A percentile compares a stretch with the other conserved stretches of the same genome.
Conservation (phyloP, 768 basidiomycete genomes). For the Tylopilus vinaceipallidus region DNA sequence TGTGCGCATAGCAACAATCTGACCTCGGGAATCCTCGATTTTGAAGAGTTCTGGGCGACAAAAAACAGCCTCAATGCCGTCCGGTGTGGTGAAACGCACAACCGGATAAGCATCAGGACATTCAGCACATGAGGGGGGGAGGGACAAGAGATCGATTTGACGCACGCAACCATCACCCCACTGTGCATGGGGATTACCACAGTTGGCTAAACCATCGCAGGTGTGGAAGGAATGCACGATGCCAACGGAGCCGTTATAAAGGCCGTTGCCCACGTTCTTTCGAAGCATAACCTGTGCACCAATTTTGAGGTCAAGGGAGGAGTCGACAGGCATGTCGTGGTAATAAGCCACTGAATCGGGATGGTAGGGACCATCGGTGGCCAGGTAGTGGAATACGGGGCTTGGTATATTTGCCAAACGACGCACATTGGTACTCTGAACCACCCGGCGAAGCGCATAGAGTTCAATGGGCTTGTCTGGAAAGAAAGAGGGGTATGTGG, state of each 20-base stretch:
- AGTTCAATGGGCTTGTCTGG: not conserved
- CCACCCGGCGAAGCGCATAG: not conserved
- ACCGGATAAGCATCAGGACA: not conserved
- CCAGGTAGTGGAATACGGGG: not conserved
- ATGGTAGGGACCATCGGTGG: not conserved
- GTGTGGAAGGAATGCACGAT: not conserved
- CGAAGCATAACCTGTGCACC: not conserved
- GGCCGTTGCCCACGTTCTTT: not conserved
- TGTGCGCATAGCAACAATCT: not conserved
- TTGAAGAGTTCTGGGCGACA: not conserved
- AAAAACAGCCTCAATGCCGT: not conserved
- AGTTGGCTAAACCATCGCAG: not conserved
- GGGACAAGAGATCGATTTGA: not conserved
- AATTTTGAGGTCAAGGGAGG: not conserved
- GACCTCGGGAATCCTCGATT: not conserved
- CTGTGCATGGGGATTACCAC: not conserved
- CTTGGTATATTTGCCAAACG: not conserved
- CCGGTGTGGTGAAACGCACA: not conserved
- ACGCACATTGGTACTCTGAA: not conserved
- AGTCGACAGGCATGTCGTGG: not conserved
- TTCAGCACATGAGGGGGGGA: not conserved
- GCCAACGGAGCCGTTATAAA: not conserved
- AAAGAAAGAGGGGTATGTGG: not conserved
- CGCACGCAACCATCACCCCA: not conserved
- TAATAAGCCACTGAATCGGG: not conserved